Conservation (phyloP, 495 filamentous ascomycete species). For the Saxispiralis lemnorum region DNA sequence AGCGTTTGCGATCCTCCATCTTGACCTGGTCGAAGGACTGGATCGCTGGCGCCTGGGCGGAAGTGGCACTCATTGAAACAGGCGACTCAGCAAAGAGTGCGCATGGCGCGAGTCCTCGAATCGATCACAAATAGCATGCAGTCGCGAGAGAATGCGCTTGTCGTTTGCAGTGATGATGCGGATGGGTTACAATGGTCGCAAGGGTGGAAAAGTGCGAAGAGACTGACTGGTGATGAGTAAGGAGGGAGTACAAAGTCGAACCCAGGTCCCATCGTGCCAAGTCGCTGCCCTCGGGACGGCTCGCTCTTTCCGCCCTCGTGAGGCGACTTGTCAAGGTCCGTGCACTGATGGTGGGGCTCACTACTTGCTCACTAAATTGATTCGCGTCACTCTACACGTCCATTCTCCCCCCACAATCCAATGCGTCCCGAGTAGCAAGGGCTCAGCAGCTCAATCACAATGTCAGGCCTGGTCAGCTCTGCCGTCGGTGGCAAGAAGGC, state of each 20-base stretch:
- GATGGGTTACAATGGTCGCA: neutral
- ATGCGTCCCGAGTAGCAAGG: neutral
- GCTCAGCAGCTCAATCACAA: too few species aligned
- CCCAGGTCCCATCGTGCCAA: too few species aligned
- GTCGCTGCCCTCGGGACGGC: too few species aligned
- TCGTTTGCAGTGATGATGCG: neutral
- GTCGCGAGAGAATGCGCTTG: neutral
- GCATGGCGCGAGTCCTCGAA: too few species aligned
- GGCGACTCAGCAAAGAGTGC: neutral
- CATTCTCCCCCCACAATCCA: neutral
- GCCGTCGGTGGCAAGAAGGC: slow-evolving; percentile 19
- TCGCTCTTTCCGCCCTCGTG: too few species aligned
- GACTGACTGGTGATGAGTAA: neutral
- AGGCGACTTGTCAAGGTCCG: too few species aligned
- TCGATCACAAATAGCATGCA: neutral
- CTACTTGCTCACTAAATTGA: too few species aligned
- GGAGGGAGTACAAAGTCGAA: neutral
- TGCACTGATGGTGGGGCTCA: too few species aligned
- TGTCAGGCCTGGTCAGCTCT: slow-evolving; percentile 13
- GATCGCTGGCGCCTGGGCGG: slow-evolving; percentile 47
- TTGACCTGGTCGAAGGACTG: slow-evolving; percentile 55
- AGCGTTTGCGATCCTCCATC: slow-evolving; percentile 96
- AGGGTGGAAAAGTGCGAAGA: neutral
- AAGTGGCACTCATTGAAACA: slow-evolving; percentile 56
- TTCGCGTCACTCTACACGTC: too few species aligned